Evolutionary conservation across 352 stramenopile genomes (phyloP).

Genomic region (Pythium rishiriense): DNA sequence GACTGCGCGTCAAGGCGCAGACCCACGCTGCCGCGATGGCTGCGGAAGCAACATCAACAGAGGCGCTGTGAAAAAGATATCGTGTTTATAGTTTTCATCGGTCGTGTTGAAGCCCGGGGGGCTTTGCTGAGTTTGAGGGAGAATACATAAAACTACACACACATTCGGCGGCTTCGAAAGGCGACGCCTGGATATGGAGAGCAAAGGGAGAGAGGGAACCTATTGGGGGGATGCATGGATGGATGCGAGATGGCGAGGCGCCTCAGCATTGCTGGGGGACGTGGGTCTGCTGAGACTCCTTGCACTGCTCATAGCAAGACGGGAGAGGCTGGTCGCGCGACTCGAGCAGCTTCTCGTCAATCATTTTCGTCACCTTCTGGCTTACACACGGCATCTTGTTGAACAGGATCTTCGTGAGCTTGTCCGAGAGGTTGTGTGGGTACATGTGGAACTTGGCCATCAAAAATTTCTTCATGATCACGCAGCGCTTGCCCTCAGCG

Average conservation of each 20-base stretch:
- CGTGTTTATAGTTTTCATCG: slow-evolving; percentile 17
- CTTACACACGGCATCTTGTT: slow-evolving; percentile 57
- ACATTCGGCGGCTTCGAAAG: not conserved
- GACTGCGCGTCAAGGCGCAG: slow-evolving; percentile 14
- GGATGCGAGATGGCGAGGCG: not conserved
- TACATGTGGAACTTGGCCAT: slow-evolving; percentile 85
- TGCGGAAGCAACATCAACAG: not conserved
- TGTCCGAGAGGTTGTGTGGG: slow-evolving; percentile 65
- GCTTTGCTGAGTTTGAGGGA: not conserved
- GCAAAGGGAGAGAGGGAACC: not conserved
- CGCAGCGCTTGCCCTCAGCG: slow-evolving; percentile 57
- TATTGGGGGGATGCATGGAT: not conserved
- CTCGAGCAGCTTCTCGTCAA: slow-evolving; percentile 48
- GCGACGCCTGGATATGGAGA: not conserved
- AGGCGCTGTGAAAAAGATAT: not conserved
- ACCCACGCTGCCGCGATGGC: not conserved
- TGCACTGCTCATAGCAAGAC: not conserved
- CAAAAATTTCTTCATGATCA: slow-evolving; percentile 80
- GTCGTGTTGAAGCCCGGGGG: not conserved
- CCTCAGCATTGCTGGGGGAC: slow-evolving; percentile 20
- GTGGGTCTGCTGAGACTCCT: slow-evolving; percentile 11
- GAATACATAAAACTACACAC: slow-evolving; percentile 22
- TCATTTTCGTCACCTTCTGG: slow-evolving; percentile 64
- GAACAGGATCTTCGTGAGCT: slow-evolving; percentile 63
- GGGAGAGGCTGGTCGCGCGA: slow-evolving; percentile 6